Evolutionary conservation across 805 yeast genomes (phyloP).

Genomic region (Ogataea ramenticola): DNA sequence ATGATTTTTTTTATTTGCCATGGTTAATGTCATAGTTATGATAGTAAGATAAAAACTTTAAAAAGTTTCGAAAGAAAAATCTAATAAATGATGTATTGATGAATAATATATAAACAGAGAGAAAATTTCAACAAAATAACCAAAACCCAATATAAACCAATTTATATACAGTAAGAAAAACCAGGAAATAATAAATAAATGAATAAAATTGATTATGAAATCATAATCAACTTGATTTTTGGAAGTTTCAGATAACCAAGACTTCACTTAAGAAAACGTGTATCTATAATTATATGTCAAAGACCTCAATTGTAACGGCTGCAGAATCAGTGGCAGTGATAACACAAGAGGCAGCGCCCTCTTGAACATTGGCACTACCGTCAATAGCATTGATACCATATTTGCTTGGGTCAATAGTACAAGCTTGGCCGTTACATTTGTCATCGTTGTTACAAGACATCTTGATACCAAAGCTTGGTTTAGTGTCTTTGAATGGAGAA

Average conservation of each 20-base stretch:
- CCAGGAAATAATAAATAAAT: background rate
- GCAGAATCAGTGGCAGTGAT: constrained; percentile 64
- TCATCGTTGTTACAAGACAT: constrained; percentile 65
- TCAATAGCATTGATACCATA: constrained; percentile 48
- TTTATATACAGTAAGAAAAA: background rate
- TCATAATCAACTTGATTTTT: background rate
- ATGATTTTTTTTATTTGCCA: no score
- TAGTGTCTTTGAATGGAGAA: constrained; percentile 43
- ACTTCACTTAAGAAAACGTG: no score
- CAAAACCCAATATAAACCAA: background rate
- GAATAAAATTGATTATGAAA: background rate
- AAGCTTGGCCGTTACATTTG: constrained; percentile 69
- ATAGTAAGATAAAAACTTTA: no score
- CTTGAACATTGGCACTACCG: constrained; percentile 30
- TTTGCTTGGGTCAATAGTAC: constrained; percentile 71
- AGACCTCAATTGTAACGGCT: constrained; percentile 68
- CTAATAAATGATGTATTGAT: no score
- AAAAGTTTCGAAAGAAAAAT: no score
- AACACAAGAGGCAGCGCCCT: constrained; percentile 74
- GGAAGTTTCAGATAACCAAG: no score
- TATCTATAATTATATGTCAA: constrained; percentile 25
- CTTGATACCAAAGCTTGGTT: constrained; percentile 65
- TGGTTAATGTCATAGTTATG: no score
- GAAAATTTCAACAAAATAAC: background rate
- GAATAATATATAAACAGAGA: no score